phyloP scores from a whole-genome alignment of 495 filamentous ascomycete genomes.

The Penicillium angulare region DNA sequence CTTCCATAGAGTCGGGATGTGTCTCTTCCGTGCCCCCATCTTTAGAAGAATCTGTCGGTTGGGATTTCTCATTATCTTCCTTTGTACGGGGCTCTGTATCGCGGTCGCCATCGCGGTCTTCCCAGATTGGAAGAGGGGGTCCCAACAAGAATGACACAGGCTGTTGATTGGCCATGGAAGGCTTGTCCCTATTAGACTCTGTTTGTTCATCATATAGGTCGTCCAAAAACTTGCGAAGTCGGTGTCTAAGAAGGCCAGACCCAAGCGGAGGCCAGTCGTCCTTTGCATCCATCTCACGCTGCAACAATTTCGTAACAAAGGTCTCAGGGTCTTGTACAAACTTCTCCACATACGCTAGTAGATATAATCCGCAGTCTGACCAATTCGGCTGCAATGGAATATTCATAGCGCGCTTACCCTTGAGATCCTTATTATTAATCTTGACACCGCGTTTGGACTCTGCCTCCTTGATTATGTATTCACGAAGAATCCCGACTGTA shows the following conservation, averaged over 20 bases:
- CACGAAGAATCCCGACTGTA: slow-evolving; percentile 64
- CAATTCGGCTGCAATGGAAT: slow-evolving; percentile 81
- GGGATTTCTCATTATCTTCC: background rate
- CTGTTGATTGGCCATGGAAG: slow-evolving; percentile 29
- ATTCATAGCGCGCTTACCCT: slow-evolving; percentile 65
- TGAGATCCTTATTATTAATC: slow-evolving; percentile 46
- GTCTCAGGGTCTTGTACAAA: slow-evolving; percentile 68
- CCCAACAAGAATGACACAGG: slow-evolving; percentile 40
- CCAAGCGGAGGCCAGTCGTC: slow-evolving; percentile 56
- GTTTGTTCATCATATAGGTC: slow-evolving; percentile 47
- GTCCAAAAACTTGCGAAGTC: slow-evolving; percentile 53
- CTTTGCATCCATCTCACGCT: slow-evolving; percentile 41
- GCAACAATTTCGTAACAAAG: slow-evolving; percentile 59
- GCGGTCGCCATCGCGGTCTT: background rate
- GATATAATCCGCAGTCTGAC: slow-evolving; percentile 85
- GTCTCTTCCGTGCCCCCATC: too few species aligned
- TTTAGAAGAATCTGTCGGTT: background rate
- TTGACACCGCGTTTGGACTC: slow-evolving; percentile 63
- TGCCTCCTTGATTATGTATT: slow-evolving; percentile 75
- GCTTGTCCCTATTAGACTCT: slow-evolving; percentile 8
- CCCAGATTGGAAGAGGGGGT: background rate
- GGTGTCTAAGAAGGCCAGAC: slow-evolving; percentile 49
- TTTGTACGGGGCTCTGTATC: too few species aligned
- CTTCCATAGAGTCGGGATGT: too few species aligned
- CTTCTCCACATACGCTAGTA: slow-evolving; percentile 77